Conservation (phyloP, 208 protist species). For the Trypanosoma lewisi region DNA sequence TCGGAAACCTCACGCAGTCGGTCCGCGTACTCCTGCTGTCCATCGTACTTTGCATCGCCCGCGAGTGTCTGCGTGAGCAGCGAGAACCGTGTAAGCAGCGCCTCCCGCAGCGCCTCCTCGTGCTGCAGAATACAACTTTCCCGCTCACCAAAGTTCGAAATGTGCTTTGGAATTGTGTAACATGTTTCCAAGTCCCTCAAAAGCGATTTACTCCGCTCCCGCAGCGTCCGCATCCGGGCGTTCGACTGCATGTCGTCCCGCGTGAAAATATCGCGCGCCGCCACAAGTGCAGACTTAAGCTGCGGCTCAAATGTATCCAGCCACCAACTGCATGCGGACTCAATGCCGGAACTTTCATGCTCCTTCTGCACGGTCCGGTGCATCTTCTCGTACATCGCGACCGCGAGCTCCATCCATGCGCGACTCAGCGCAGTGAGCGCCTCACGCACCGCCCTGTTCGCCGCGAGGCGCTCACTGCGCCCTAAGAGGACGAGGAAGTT, state of each 20-base stretch:
- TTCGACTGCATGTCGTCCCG: background rate
- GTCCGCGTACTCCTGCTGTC: constrained; percentile 54
- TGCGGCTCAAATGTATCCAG: constrained; percentile 21
- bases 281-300: constrained; percentile 23
- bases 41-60: constrained; percentile 39
- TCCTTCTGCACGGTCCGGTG: constrained; percentile 30
- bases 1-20: constrained; percentile 74
- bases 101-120: constrained; percentile 47
- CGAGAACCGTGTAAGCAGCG: constrained; percentile 56
- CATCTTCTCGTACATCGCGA: constrained; percentile 67
- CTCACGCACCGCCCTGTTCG: constrained; percentile 53
- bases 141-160: constrained; percentile 68
- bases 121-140: constrained; percentile 67
- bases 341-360: constrained; percentile 41
- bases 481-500: constrained; percentile 86
- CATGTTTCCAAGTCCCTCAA: constrained; percentile 47
- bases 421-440: constrained; percentile 72
- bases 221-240: constrained; percentile 27
- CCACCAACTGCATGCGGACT: constrained; percentile 49
- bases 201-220: constrained; percentile 20
- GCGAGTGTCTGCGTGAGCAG: constrained; percentile 60
- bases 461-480: constrained; percentile 54
- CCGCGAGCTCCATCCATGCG: constrained; percentile 63
- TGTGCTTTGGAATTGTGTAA: constrained; percentile 57
- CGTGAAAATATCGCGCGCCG: constrained; percentile 20